These are phyloP conservation scores for Puccinellia tenuiflora DNA, from an alignment of 176 grass and related monocot species.

Conservation along the genomic window DNA sequence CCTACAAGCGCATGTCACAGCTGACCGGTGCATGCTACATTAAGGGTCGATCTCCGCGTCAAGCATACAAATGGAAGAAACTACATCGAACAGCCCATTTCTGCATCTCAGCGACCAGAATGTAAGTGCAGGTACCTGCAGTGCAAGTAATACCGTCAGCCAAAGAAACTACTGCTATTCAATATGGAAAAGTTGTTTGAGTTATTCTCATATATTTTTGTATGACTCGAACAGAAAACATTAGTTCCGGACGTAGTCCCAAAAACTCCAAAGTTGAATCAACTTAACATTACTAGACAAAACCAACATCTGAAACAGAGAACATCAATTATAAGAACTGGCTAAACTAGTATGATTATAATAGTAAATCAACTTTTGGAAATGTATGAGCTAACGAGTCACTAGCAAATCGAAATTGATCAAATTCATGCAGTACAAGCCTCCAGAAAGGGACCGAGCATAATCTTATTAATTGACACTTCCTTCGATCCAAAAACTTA, in stretches of 20 bases:
- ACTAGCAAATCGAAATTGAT: neutral
- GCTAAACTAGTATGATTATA: no score
- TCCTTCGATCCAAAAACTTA: neutral
- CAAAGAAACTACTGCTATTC: no score
- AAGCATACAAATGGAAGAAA: neutral
- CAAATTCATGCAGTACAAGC: neutral
- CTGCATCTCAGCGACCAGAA: no score
- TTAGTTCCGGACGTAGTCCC: neutral
- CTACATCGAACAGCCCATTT: neutral
- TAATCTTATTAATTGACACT: neutral
- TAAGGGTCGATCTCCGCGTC: neutral
- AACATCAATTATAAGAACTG: no score
- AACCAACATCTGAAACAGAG: neutral
- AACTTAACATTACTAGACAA: no score
- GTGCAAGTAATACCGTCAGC: no score
- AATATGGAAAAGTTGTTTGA: neutral
- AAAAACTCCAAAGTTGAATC: no score
- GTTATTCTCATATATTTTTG: no score
- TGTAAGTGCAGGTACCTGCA: no score
- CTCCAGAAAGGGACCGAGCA: neutral
- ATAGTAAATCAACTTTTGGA: neutral
- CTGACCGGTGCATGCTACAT: neutral
- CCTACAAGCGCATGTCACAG: neutral
- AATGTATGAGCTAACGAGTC: neutral
- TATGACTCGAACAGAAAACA: no score